Conservation (phyloP, 2,329 filamentous ascomycete species). For the Claviceps cyperi region DNA sequence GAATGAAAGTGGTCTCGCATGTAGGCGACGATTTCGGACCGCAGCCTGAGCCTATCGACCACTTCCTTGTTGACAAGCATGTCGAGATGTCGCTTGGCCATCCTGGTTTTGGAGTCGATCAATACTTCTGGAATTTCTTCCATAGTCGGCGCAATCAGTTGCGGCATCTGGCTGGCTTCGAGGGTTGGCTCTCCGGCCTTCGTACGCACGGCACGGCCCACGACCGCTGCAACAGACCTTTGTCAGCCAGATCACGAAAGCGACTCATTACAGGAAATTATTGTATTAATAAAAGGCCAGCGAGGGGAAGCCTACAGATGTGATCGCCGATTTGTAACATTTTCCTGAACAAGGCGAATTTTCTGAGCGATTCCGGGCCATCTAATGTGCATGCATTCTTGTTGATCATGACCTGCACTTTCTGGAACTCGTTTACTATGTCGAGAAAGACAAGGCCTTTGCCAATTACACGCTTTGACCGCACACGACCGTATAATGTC, state of each 20-base stretch:
- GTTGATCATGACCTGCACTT: slow-evolving; percentile 65
- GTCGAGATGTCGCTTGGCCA: slow-evolving; percentile 71
- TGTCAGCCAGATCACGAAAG: slow-evolving; percentile 11
- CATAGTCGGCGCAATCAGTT: slow-evolving; percentile 61
- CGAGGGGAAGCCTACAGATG: slow-evolving; percentile 43
- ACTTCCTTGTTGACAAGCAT: slow-evolving; percentile 60
- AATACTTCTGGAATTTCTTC: slow-evolving; percentile 63
- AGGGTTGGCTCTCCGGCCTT: slow-evolving; percentile 64
- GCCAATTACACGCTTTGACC: slow-evolving; percentile 54
- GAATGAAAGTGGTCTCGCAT: slow-evolving; percentile 61
- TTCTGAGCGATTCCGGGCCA: slow-evolving; percentile 20
- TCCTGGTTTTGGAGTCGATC: slow-evolving; percentile 55
- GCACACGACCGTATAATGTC: slow-evolving; percentile 48
- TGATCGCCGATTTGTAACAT: slow-evolving; percentile 69
- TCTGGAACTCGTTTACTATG: slow-evolving; percentile 56
- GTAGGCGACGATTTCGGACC: slow-evolving; percentile 58
- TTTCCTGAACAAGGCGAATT: slow-evolving; percentile 47
- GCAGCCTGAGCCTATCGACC: slow-evolving; percentile 55
- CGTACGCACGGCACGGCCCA: slow-evolving; percentile 55
- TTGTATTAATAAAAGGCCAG: slow-evolving; percentile 4
- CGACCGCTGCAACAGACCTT: slow-evolving; percentile 39
- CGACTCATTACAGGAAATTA: neutral
- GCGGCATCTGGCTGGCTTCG: slow-evolving; percentile 50
- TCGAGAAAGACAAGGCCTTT: slow-evolving; percentile 76
- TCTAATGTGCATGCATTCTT: slow-evolving; percentile 32